phyloP scores from a whole-genome alignment of 768 basidiomycete genomes.

The Amanita thiersii region DNA sequence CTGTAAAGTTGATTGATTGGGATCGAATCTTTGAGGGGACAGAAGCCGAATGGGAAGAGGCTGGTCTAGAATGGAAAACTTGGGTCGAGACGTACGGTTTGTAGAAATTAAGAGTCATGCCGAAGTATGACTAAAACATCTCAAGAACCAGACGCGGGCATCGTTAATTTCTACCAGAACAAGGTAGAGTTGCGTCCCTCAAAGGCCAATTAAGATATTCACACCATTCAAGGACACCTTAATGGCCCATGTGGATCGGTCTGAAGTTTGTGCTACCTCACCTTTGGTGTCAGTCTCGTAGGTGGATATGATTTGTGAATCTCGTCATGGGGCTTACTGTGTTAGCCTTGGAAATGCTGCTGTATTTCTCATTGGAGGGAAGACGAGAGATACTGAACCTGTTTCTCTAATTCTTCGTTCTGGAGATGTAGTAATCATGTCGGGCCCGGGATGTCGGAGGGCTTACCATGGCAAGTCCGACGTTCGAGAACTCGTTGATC shows the following conservation, averaged over 20 bases:
- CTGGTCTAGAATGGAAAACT: constrained; percentile 53
- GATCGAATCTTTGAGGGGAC: constrained; percentile 40
- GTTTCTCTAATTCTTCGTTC: constrained; percentile 80
- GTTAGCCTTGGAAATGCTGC: constrained; percentile 80
- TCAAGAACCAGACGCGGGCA: constrained; percentile 90
- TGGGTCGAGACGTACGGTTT: constrained; percentile 81
- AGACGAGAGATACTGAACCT: constrained; percentile 70
- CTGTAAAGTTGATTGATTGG: constrained; percentile 68
- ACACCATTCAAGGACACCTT: constrained; percentile 64
- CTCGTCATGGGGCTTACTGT: background rate
- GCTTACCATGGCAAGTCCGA: constrained; percentile 69
- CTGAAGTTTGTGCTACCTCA: constrained; percentile 87
- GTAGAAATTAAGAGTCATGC: background rate
- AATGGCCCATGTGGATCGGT: constrained; percentile 97
- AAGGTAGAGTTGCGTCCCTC: constrained; percentile 30
- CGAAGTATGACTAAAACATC: constrained; percentile 5
- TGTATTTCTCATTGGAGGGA: constrained; percentile 83
- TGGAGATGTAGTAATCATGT: constrained; percentile 92
- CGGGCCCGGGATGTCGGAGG: constrained; percentile 73
- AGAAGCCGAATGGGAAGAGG: constrained; percentile 41
- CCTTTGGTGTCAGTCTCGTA: constrained; percentile 94
- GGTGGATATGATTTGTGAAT: constrained; percentile 17
- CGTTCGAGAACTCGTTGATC: background rate
- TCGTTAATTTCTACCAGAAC: constrained; percentile 91
- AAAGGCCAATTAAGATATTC: background rate